phyloP scores from a whole-genome alignment of 2,329 filamentous ascomycete species.

The Cladosporium oxysporum region DNA sequence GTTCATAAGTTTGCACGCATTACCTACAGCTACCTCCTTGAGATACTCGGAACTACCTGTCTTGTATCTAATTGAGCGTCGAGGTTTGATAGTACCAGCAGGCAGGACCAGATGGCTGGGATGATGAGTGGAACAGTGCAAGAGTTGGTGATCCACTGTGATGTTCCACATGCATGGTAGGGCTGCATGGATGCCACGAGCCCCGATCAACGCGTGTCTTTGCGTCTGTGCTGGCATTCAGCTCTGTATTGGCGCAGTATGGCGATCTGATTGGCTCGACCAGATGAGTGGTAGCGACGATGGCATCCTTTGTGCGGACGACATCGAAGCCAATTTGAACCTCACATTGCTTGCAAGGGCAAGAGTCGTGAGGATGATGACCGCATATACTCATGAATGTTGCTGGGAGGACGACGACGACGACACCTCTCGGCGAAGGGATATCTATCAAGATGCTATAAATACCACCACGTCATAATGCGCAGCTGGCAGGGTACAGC shows the following conservation, averaged over 20 bases:
- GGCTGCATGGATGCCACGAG: background rate
- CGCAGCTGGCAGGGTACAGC: background rate
- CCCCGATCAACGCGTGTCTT: background rate
- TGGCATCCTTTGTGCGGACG: background rate
- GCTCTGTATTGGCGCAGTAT: conserved; percentile 17
- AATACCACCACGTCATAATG: conserved; percentile 7
- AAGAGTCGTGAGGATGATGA: background rate
- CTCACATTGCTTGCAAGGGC: background rate
- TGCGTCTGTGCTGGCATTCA: conserved; percentile 20
- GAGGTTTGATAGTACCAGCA: too few relatives aligned
- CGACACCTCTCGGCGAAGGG: background rate
- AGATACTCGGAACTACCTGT: too few relatives aligned
- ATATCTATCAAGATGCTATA: background rate
- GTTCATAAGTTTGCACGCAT: background rate
- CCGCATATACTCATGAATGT: background rate
- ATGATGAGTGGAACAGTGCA: background rate
- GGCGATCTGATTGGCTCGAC: background rate
- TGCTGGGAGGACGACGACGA: background rate
- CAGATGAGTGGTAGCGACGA: background rate
- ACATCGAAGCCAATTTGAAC: conserved; percentile 1
- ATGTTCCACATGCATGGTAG: conserved; percentile 3
- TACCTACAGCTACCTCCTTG: background rate
- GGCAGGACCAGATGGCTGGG: background rate
- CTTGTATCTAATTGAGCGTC: too few relatives aligned
- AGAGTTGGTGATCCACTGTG: background rate